phyloP scores from a whole-genome alignment of 2,329 filamentous ascomycete species.

The Fusarium ambrosium region DNA sequence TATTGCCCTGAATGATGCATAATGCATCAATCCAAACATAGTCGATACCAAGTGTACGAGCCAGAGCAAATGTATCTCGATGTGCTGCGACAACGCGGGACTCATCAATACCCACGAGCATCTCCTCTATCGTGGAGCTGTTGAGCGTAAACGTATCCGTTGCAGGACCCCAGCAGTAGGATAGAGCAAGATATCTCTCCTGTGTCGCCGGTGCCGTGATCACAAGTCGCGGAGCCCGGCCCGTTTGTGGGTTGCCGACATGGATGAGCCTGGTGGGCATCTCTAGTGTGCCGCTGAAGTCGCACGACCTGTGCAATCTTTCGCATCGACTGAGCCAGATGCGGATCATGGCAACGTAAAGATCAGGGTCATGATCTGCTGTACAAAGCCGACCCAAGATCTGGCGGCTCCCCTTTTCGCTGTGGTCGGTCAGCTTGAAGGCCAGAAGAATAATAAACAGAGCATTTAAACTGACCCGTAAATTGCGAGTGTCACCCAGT shows the following conservation, averaged over 20 bases:
- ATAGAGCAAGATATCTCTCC: constrained; percentile 6
- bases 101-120: neutral
- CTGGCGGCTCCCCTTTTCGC: neutral
- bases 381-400: constrained; percentile 7
- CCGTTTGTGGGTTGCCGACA: neutral
- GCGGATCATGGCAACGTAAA: neutral
- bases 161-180: constrained; percentile 22
- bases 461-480: constrained; percentile 7
- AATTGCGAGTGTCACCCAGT: neutral
- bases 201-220: neutral
- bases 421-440: neutral
- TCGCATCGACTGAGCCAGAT: neutral
- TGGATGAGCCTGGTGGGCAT: constrained; percentile 22
- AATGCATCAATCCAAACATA: constrained; percentile 46
- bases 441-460: neutral
- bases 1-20: constrained; percentile 44
- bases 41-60: neutral
- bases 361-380: neutral
- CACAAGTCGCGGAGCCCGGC: neutral
- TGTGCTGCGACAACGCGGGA: constrained; percentile 1
- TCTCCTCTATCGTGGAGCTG: neutral
- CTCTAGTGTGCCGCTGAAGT: neutral
- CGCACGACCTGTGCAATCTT: neutral
- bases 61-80: neutral
- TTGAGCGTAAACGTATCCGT: constrained; percentile 21